A percentile compares a stretch with the other conserved stretches of the same genome.
Evolutionary conservation across 768 basidiomycete species (phyloP).

Genomic region (Macrolepiota albuminosa): DNA sequence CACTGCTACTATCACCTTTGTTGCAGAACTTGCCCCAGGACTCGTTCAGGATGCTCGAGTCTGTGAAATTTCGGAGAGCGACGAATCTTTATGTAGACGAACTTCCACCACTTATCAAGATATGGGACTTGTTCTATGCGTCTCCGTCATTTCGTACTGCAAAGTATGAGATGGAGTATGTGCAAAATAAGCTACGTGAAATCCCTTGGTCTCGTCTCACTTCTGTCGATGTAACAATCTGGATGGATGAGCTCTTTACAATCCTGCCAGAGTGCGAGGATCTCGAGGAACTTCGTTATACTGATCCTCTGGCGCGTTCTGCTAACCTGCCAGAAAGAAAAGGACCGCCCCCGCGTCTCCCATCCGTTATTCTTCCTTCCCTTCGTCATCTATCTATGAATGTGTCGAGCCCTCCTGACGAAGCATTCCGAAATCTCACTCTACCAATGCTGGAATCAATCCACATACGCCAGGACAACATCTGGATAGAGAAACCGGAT

Average conservation of each 20-base stretch:
- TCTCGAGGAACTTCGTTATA: conserved; percentile 7
- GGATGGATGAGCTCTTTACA: background rate
- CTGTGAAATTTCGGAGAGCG: background rate
- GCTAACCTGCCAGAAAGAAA: background rate
- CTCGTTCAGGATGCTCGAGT: conserved; percentile 5
- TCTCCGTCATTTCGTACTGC: background rate
- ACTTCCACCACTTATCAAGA: background rate
- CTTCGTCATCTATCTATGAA: conserved; percentile 4
- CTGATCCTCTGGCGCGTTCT: background rate
- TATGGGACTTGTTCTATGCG: conserved; percentile 5
- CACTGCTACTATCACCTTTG: background rate
- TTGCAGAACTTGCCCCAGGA: background rate
- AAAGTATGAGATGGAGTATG: conserved; percentile 4
- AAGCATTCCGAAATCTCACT: conserved; percentile 1
- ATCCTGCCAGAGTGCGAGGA: background rate
- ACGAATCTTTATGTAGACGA: background rate
- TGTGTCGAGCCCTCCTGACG: background rate
- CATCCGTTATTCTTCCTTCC: background rate
- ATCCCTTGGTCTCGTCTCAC: conserved; percentile 8
- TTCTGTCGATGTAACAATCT: background rate
- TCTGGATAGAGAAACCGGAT: background rate
- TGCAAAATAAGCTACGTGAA: background rate
- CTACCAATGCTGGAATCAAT: conserved; percentile 1
- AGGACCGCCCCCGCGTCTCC: background rate
- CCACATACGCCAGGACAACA: background rate